Evolutionary conservation across 352 stramenopile species (phyloP).

Genomic region (Pythium apleroticum): DNA sequence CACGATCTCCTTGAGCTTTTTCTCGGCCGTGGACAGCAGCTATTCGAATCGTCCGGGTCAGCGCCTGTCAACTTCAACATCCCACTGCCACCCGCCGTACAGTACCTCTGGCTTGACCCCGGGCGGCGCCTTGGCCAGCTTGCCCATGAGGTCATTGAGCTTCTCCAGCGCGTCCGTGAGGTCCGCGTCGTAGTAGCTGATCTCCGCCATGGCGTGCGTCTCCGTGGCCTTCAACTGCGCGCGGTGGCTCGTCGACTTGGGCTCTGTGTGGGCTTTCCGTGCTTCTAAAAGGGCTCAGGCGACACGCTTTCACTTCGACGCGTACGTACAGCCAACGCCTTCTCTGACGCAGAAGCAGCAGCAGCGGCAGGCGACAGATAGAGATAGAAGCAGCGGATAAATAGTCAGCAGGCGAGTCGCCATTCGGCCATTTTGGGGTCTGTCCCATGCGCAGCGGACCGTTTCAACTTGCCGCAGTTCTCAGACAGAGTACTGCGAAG

Average conservation of each 20-base stretch:
- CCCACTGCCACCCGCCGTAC: too few species aligned
- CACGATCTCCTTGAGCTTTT: constrained; percentile 82
- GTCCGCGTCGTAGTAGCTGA: constrained; percentile 88
- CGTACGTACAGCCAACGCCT: background rate
- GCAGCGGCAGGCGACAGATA: background rate
- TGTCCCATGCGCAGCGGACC: background rate
- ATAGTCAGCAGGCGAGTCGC: background rate
- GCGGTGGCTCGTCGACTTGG: constrained; percentile 1
- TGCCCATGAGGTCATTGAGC: constrained; percentile 85
- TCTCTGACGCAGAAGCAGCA: background rate
- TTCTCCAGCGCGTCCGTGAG: constrained; percentile 81
- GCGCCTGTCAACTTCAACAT: background rate
- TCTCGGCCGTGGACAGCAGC: constrained; percentile 75
- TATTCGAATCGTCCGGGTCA: constrained; percentile 23
- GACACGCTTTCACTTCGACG: background rate
- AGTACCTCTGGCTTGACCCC: constrained; percentile 59
- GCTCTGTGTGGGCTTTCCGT: background rate
- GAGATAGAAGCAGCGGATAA: background rate
- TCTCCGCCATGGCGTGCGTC: constrained; percentile 68
- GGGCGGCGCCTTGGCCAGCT: constrained; percentile 73
- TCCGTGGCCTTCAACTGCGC: background rate
- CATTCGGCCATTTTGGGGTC: constrained; percentile 14
- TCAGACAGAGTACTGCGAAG: background rate
- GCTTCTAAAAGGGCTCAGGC: background rate
- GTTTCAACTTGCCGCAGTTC: constrained; percentile 6